These are phyloP conservation scores for Tieghemostelium lacteum DNA, from an alignment of 78 protist genomes.

Conservation along the genomic window DNA sequence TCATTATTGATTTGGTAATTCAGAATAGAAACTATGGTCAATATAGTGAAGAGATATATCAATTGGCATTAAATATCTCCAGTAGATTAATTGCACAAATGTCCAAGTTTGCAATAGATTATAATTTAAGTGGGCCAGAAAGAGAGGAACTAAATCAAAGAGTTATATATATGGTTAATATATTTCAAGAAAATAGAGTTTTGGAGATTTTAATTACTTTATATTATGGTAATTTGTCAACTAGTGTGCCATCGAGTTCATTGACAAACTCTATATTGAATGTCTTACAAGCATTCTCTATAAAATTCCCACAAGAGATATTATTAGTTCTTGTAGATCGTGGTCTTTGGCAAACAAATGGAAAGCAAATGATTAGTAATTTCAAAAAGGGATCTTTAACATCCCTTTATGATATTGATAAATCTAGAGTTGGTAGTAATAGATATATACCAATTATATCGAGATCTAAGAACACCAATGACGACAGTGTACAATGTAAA, in stretches of 20 bases:
- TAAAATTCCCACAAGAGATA: neutral
- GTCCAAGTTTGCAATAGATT: no score
- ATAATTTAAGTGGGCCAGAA: no score
- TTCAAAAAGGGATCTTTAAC: slow-evolving; percentile 15
- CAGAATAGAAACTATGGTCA: no score
- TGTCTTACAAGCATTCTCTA: slow-evolving; percentile 16
- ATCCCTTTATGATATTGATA: slow-evolving; percentile 10
- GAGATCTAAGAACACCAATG: no score
- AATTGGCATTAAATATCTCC: neutral
- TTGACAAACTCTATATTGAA: neutral
- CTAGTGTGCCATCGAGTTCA: neutral
- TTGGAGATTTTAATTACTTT: neutral
- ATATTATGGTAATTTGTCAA: neutral
- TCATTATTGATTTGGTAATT: slow-evolving; percentile 5
- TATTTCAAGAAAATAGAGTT: neutral
- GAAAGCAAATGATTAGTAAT: neutral
- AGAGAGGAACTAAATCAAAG: neutral
- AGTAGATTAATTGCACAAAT: neutral
- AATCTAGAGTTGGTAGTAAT: no score
- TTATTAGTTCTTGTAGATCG: slow-evolving; percentile 20
- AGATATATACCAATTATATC: no score
- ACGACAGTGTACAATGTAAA: no score
- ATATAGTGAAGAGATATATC: no score
- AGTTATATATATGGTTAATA: neutral
- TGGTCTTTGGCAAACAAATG: slow-evolving; percentile 19